Conservation (phyloP, 2,329 filamentous ascomycete species). For the Metarhizium album region DNA sequence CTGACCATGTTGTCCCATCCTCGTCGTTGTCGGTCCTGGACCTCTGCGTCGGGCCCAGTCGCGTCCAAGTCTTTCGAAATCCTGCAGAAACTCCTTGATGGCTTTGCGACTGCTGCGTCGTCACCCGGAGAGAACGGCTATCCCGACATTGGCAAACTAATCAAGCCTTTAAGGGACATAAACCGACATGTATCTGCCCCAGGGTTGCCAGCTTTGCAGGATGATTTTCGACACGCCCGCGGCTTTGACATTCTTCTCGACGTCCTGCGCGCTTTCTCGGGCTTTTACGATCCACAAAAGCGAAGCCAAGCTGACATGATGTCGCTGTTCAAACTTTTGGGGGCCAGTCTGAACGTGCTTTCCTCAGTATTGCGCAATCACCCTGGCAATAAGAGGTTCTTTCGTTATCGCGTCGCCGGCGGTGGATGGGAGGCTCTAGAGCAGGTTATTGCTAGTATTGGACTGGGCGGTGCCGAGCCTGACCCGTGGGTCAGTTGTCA, state of each 20-base stretch:
- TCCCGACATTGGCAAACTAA: conserved; percentile 36
- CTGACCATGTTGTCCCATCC: conserved; percentile 39
- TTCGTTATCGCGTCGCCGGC: conserved; percentile 61
- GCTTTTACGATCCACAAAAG: conserved; percentile 62
- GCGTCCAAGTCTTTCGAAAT: conserved; percentile 52
- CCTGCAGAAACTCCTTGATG: conserved; percentile 42
- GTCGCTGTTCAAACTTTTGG: conserved; percentile 57
- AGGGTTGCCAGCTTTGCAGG: conserved; percentile 46
- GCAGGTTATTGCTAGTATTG: conserved; percentile 57
- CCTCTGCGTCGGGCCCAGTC: conserved; percentile 45
- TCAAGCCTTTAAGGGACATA: conserved; percentile 51
- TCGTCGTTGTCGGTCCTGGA: conserved; percentile 54
- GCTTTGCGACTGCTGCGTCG: conserved; percentile 25
- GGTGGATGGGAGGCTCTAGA: conserved; percentile 73
- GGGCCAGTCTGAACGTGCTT: conserved; percentile 62
- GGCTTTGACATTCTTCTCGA: conserved; percentile 69
- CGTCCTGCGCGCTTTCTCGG: conserved; percentile 58
- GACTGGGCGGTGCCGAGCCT: conserved; percentile 52
- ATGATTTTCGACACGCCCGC: conserved; percentile 70
- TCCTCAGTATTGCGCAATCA: conserved; percentile 68
- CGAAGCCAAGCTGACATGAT: conserved; percentile 51
- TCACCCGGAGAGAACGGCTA: conserved; percentile 29
- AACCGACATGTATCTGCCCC: conserved; percentile 48
- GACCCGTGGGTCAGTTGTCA: conserved; percentile 60
- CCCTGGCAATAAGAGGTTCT: conserved; percentile 79